Evolutionary conservation across 2,329 filamentous ascomycete species (phyloP).

Genomic region (Ceratocystis ficicola): DNA sequence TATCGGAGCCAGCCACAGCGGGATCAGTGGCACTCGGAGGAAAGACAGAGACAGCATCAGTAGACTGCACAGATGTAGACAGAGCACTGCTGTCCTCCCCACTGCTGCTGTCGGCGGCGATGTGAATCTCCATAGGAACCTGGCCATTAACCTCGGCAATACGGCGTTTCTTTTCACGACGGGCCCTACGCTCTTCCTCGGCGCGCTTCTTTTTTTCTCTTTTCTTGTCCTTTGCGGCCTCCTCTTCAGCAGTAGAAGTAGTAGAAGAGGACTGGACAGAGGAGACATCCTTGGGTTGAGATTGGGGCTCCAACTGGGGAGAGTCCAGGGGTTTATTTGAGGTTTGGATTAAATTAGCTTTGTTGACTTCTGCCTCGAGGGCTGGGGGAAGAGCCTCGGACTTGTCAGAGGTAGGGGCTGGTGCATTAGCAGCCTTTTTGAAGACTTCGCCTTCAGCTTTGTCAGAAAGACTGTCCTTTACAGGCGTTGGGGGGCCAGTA

Average conservation of each 20-base stretch:
- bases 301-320: neutral
- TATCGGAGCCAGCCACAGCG: neutral
- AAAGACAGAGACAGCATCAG: neutral
- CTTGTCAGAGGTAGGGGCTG: neutral
- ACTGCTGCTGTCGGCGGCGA: constrained; percentile 34
- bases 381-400: neutral
- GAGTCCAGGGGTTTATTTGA: neutral
- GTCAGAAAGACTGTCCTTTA: constrained; percentile 13
- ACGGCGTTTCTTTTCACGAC: constrained; percentile 76
- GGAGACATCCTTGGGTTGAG: constrained; percentile 24
- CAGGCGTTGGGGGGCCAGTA: neutral
- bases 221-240: constrained; percentile 51
- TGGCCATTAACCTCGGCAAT: constrained; percentile 79
- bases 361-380: neutral
- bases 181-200: constrained; percentile 81
- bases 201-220: constrained; percentile 95
- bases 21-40: neutral
- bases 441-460: constrained; percentile 20
- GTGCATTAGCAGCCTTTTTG: constrained; percentile 12
- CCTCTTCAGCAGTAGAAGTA: constrained; percentile 31
- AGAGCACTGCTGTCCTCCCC: constrained; percentile 23
- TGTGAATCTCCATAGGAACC: constrained; percentile 69
- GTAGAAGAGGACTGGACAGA: constrained; percentile 31
- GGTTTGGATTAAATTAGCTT: neutral
- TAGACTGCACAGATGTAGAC: neutral